These are phyloP conservation scores for Escovopsis sp. DNA, from an alignment of 2,329 filamentous ascomycete species.

Conservation along the genomic window DNA sequence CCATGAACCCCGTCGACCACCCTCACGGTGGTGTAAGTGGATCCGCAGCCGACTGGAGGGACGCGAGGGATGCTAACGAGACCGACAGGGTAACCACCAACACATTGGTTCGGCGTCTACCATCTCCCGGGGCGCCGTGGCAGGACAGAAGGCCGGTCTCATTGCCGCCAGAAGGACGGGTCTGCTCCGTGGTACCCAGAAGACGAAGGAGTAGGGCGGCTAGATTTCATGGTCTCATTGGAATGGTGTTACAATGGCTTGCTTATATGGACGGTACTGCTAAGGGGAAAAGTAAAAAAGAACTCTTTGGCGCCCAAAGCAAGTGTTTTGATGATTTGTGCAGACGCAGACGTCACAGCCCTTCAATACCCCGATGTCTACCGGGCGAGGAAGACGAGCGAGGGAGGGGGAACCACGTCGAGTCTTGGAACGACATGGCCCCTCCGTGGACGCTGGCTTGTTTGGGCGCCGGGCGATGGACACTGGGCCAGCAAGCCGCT, in stretches of 20 bases:
- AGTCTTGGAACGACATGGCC: background rate
- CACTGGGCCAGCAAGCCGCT: too few species aligned
- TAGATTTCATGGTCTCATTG: constrained; percentile 41
- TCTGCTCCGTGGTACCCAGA: constrained; percentile 99
- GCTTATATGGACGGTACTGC: constrained; percentile 42
- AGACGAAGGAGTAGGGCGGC: constrained; percentile 81
- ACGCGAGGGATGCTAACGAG: constrained; percentile 27
- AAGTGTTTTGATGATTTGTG: constrained; percentile 34
- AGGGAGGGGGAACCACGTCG: background rate
- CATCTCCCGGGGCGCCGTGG: constrained; percentile 93
- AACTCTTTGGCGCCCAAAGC: constrained; percentile 33
- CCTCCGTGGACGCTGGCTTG: background rate
- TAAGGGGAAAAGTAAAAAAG: constrained; percentile 21
- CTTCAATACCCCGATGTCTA: background rate
- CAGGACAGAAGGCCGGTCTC: constrained; percentile 99
- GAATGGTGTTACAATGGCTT: constrained; percentile 50
- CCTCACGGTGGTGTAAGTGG: constrained; percentile 74
- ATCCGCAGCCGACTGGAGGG: constrained; percentile 1
- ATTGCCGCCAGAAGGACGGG: constrained; percentile 98
- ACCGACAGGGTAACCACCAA: constrained; percentile 85
- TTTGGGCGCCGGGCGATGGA: too few species aligned
- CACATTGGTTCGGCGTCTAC: constrained; percentile 99
- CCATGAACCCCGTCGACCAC: constrained; percentile 99
- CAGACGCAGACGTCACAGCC: constrained; percentile 9
- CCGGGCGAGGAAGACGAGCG: background rate